Evolutionary conservation across 176 grass and related monocot species (phyloP), one percentile per base, ranked within the genome.

Genomic region (Stipa capillata): DNA sequence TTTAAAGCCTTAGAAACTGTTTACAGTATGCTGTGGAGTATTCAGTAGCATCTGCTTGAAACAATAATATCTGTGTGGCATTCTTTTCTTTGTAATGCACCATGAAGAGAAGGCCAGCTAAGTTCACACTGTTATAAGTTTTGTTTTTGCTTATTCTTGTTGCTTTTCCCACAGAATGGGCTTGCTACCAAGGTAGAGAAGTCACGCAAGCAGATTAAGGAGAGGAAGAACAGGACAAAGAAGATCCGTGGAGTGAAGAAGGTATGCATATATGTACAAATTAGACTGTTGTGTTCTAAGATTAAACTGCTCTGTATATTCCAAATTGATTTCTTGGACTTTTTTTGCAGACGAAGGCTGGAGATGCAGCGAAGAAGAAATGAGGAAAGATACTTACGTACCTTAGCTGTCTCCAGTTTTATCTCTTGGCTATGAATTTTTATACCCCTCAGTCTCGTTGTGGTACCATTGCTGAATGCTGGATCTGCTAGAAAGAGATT

Each of bases 181-280:
- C 87, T 97, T 54, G 94, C 94, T n/a, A 97, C 94, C 5, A 97
- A 97, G 91, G 85, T 97, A 27, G 94, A 97, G 59, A 97, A 92
- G 65, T 97, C 91, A 4, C 89, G 94, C 54, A 97, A 97, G 68
- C 91, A 97, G 68, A 94, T 97, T 80, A 97, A 97, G 85, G 94
- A 97, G 82, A 83, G 91, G 87, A 97, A 94, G 85, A 97, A 97
- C 80, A 94, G 94, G 75, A 83, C 94, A 1, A 97, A 87, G 87
- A 97, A 97, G 62, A 86, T 94, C 52, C 94, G 89, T 27, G 94
- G 94, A 43, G 89, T 97, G 20, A 97, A 97, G 91, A 97, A 97
- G 94, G 94, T 89, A 79, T 39, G 6, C n/a, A 27, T 21, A 24
- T 33, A 37, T 67, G 0, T n/a, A 17, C 10, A 15, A 4, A 17